Conservation (phyloP, 1,284 basidiomycete genomes). For the Porogramme epimiltina region DNA sequence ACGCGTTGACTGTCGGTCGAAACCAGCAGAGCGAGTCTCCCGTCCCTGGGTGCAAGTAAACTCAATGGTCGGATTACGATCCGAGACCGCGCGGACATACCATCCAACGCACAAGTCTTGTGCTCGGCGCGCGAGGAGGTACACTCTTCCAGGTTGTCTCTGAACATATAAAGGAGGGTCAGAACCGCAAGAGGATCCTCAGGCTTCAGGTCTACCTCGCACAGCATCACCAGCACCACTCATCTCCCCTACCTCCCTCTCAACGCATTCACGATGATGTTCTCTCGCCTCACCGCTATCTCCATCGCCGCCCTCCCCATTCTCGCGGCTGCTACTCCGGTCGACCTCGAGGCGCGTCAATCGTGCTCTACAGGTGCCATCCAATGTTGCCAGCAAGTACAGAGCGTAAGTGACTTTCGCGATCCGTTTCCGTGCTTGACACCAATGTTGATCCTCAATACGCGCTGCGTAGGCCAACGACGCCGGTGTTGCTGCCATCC, state of each 20-base stretch:
- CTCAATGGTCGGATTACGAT: too few species aligned
- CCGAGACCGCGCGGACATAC: too few species aligned
- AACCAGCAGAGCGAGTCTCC: too few species aligned
- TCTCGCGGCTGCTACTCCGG: slow-evolving; percentile 33
- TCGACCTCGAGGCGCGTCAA: too few species aligned
- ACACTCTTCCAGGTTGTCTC: too few species aligned
- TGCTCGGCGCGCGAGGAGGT: too few species aligned
- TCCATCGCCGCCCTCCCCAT: slow-evolving; percentile 23
- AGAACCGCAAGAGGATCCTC: background rate
- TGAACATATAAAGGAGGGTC: slow-evolving; percentile 3
- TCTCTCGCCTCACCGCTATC: slow-evolving; percentile 17
- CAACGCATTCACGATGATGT: slow-evolving; percentile 18
- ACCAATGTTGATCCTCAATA: too few species aligned
- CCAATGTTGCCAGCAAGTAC: slow-evolving; percentile 27
- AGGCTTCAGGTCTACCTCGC: slow-evolving; percentile 10
- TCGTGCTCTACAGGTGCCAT: slow-evolving; percentile 23
- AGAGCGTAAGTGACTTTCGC: slow-evolving; percentile 14
- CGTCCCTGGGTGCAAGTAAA: too few species aligned
- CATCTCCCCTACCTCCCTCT: slow-evolving; percentile 4
- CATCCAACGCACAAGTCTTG: too few species aligned
- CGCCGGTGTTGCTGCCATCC: background rate
- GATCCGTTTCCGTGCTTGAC: too few species aligned
- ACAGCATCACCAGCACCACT: slow-evolving; percentile 2
- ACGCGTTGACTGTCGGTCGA: too few species aligned
- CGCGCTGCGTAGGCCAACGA: background rate